Base-by-base conservation (phyloP, 208 protist genomes). In the Blastocrithidia nonstop region DNA sequence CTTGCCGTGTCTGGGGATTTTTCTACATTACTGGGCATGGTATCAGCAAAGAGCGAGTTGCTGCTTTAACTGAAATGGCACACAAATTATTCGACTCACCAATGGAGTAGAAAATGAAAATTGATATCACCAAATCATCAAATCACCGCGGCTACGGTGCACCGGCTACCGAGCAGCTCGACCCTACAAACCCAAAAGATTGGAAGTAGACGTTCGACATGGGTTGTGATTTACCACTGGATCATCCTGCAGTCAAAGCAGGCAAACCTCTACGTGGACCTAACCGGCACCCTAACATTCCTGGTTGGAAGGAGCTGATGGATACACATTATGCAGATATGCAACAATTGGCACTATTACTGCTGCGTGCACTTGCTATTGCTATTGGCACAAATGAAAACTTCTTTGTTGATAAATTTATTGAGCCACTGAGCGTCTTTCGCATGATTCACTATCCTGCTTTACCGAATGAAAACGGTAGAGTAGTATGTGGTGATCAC, bases 151-250 rank as follows among this genome's bases (percentile, higher is more conserved):
- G 73, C 21, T 82, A 84, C 56, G 76, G 74, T 53, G 48, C 40
- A 23, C 59, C 57, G 24, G 36, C 31, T 4, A 58, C 60, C 13
- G 76, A 78, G 61, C 57, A 85, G 50, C 54, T 83, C 1, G 68
- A 76, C 50, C 65, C 69, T 23, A 33, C 36, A 8, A 49, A 55
- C 20, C 65, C 75, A 2, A n/a, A 8, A 0, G 79, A 85, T 53
- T 63, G 47, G 47, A 85, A 85, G 61, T 71, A 88, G 37, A 71
- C 61, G 8, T 80, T 88, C 44, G 71, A 83, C 60, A 78, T 83
- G 66, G 45, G 61, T 24, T 67, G 38, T 49, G 35, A 85, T 56
- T 45, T 78, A 17, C 40, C 56, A 19, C 45, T 52, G 29, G 58
- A 80, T 33, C 69, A 87, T 50, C 69, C 77, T n/a, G 9, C 36